Percentiles rank a stretch among this genome's conserved stretches.
Conservation (phyloP, 805 yeast genomes). For the Cyberlindnera sargentensis region DNA sequence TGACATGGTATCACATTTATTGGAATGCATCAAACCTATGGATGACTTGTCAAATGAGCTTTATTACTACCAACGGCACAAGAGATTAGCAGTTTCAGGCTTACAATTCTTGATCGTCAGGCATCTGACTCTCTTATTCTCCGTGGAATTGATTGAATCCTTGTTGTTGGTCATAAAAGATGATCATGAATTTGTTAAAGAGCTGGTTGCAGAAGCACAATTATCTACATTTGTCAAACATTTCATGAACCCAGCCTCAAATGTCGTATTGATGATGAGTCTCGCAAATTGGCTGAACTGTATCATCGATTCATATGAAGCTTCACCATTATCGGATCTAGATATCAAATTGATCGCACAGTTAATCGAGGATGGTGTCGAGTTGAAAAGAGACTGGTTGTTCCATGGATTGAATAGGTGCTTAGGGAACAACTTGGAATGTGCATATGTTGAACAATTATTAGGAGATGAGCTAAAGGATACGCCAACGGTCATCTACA, state of each 20-base stretch:
- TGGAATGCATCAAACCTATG: slow-evolving; percentile 12
- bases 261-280: slow-evolving; percentile 41
- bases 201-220: not conserved
- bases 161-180: slow-evolving; percentile 21
- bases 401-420: slow-evolving; percentile 48
- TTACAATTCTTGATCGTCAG: slow-evolving; percentile 43
- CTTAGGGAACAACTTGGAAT: slow-evolving; percentile 44
- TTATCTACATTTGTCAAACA: slow-evolving; percentile 29
- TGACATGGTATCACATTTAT: slow-evolving; percentile 1
- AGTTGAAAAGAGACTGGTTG: slow-evolving; percentile 33
- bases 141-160: slow-evolving; percentile 51
- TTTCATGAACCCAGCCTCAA: slow-evolving; percentile 44
- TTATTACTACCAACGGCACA: slow-evolving; percentile 12
- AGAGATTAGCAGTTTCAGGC: slow-evolving; percentile 23
- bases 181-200: slow-evolving; percentile 6
- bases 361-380: slow-evolving; percentile 33
- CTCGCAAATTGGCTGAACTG: slow-evolving; percentile 26
- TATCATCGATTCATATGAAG: not conserved
- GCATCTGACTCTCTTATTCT: slow-evolving; percentile 40
- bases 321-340: slow-evolving; percentile 1
- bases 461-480: slow-evolving; percentile 26
- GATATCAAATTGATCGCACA: slow-evolving; percentile 30
- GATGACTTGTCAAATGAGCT: slow-evolving; percentile 16
- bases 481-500: slow-evolving; percentile 13
- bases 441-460: slow-evolving; percentile 34